These are phyloP conservation scores for Clarireedia sp. DNA, from an alignment of 2,329 filamentous ascomycete species.

Conservation along the genomic window DNA sequence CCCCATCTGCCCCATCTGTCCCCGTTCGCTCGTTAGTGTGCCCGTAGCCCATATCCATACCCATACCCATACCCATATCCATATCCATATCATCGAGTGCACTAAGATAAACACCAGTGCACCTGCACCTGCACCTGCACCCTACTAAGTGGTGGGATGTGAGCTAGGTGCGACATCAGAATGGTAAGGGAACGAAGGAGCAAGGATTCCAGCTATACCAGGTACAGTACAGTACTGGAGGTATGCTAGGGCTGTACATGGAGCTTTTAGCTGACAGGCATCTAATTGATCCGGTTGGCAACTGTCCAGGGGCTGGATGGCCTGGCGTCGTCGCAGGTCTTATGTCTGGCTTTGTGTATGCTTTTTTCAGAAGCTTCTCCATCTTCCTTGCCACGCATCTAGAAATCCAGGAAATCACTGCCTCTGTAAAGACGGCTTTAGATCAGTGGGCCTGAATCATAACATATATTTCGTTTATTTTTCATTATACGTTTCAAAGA, in stretches of 20 bases:
- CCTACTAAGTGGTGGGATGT: neutral
- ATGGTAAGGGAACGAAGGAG: slow-evolving; percentile 13
- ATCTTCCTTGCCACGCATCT: slow-evolving; percentile 13
- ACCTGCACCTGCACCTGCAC: neutral
- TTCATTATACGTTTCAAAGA: neutral
- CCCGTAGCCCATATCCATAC: too few species aligned
- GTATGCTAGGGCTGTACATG: slow-evolving; percentile 24
- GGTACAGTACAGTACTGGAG: slow-evolving; percentile 4
- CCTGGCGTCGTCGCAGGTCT: slow-evolving; percentile 25
- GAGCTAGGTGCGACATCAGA: slow-evolving; percentile 19
- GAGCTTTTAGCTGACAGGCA: slow-evolving; percentile 24
- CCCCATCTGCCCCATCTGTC: too few species aligned
- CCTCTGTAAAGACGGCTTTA: neutral
- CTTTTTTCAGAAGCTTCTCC: slow-evolving; percentile 19
- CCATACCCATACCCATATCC: too few species aligned
- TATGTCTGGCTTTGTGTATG: slow-evolving; percentile 17
- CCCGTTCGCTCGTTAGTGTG: too few species aligned
- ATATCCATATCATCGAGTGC: too few species aligned
- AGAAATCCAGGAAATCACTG: slow-evolving; percentile 8
- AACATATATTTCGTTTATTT: neutral
- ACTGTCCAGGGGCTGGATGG: slow-evolving; percentile 20
- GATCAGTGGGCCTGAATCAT: neutral
- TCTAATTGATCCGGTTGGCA: slow-evolving; percentile 21
- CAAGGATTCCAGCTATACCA: slow-evolving; percentile 17
- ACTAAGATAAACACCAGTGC: slow-evolving; percentile 4